Evolutionary conservation across 768 basidiomycete genomes (phyloP).

Genomic region (Pleurotus tuoliensis): DNA sequence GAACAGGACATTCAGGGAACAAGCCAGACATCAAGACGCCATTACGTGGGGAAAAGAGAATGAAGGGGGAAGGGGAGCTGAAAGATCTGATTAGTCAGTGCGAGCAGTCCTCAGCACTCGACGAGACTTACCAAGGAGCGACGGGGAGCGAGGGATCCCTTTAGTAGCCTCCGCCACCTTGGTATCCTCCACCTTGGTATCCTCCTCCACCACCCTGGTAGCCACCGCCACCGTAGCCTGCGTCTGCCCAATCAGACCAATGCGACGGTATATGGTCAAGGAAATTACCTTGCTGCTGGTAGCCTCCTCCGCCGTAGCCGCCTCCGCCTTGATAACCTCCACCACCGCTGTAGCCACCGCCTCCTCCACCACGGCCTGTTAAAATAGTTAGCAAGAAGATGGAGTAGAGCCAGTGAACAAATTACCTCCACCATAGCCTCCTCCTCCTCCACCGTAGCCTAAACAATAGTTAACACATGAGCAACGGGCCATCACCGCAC

Average conservation of each 20-base stretch:
- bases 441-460: constrained; percentile 23
- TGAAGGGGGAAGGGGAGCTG: neutral
- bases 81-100: neutral
- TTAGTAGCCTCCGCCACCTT: constrained; percentile 30
- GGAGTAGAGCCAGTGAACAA: no score
- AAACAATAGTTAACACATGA: neutral
- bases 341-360: constrained; percentile 23
- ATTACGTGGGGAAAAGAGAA: constrained; percentile 11
- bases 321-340: constrained; percentile 21
- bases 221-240: constrained; percentile 22
- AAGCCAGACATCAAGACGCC: constrained; percentile 8
- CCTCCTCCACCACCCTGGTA: constrained; percentile 19
- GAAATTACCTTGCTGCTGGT: constrained; percentile 25
- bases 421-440: constrained; percentile 11
- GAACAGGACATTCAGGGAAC: constrained; percentile 16
- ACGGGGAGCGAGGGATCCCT: neutral
- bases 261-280: neutral
- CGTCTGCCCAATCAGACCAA: constrained; percentile 13
- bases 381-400: no score
- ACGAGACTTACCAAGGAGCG: neutral
- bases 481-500: constrained; percentile 1
- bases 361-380: constrained; percentile 10
- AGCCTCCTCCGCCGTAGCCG: constrained; percentile 18
- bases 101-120: neutral
- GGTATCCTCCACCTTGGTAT: constrained; percentile 15